Evolutionary conservation across 495 filamentous ascomycete species (phyloP), one percentile per base, ranked within the genome.

Genomic region (Neurospora hispaniola): DNA sequence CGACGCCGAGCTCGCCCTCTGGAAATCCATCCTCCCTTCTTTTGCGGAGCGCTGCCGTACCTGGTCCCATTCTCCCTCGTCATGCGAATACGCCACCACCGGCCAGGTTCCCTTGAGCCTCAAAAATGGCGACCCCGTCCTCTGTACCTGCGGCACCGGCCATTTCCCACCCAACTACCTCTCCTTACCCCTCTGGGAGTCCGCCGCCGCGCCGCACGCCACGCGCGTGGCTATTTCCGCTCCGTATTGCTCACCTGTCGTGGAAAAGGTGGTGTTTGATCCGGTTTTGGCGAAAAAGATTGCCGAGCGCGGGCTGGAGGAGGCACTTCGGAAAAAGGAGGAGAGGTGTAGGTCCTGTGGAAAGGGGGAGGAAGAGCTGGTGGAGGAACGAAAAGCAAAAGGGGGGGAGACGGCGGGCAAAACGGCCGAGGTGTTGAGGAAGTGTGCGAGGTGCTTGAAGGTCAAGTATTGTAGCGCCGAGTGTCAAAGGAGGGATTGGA

Each of bases 31-130:
- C 2, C 73, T 89, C 14, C 82, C 87, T 1, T 83, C 84, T 4
- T 77, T 85, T 41, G 84, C 81, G 9, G 88, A 90, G 76, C 82
- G 88, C 7, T 89, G 87, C 71, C 80, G 88, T 20, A 83, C 80
- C 10, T 90, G 85, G 85, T 72, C 76, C 2, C 88, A 90, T 71
- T 69, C 68, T n/a, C 27, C 73, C 1, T 72, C 75, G 0, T 70
- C 71, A 9, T 90, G 88, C 75, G 84, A 87, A 75, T 90, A 89
- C 73, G 71, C 72, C n/a, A 77, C 23, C 40, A 4, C 54, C 5
- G 75, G 73, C 5, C 73, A 59, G 27, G 43, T 80, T 41, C 82
- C 82, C 14, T 54, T 83, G 0, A 77, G 77, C 40, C 42, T 79
- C 3, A 71, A 75, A n/a, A 70, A 72, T 0, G 80, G 80, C 1